Base-by-base conservation (phyloP, 1,284 basidiomycete genomes). In the Ustilago xerochloae region DNA sequence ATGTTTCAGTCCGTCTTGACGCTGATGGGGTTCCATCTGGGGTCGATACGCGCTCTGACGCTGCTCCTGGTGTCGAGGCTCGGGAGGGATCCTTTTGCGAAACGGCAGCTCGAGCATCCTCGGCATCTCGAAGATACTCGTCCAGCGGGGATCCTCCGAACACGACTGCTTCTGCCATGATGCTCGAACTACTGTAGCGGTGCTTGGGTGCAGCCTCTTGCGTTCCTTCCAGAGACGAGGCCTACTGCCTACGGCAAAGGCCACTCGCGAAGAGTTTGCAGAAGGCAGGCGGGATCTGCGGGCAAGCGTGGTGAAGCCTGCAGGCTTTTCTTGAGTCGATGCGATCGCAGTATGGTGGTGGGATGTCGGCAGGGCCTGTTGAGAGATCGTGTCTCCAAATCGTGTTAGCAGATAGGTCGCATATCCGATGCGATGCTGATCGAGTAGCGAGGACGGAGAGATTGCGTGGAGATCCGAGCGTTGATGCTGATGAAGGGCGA, bases 81-180 rank as follows among this genome's bases (percentile, higher is more conserved):
- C n/a, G 18, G 15, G 43, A 46, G 13, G 20, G 20, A 22, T 16
- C 10, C 32, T 29, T 15, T n/a, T 13, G 43, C 13, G 26, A 28
- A 20, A 10, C 18, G 26, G 30, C 49, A 30, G 20, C 18, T 9
- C 18, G 1, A 13, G 4, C 10, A 13, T 35, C 48, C 8, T 62
- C 47, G 3, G 64, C 30, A n/a, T 74, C 53, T 3, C 56, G 71
- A 2, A 79, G 61, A 28, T 79, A 79, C 30, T 61, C 50, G 30
- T 73, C 70, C 18, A 77, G 24, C 2, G 77, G 77, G 22, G 72
- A 75, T 6, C 74, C 77, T 24, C 66, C 74, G 36, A 74, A 69
- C 52, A 79, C 46, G 52, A 79, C 43, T 10, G 67, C 41, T 53
- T 79, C 77, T 1, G 77, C 77, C 77, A 79, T 79, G 35, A 28